Base-by-base conservation (phyloP, 139 green algal genomes). In the Zygnema circumcarinatum region DNA sequence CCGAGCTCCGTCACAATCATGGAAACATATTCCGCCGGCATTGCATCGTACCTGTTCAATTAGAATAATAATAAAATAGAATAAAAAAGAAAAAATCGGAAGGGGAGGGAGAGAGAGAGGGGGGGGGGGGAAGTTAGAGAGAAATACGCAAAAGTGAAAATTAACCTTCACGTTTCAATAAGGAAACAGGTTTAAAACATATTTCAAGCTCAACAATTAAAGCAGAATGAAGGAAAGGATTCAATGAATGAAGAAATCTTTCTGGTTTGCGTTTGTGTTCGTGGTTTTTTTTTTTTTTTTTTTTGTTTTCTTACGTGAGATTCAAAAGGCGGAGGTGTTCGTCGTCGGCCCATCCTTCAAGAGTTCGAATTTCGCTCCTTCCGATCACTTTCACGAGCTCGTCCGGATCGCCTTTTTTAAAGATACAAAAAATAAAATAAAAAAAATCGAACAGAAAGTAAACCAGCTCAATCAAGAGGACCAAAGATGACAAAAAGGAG, bases 1-100 rank as follows among this genome's bases (percentile, higher is more conserved):
- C 97, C 97, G 90, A 98, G 93, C 93, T 99, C 97, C 0, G 95
- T 98, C 22, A 98, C 90, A 1, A 99, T 94, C 78, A 98, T 93
- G 29, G 93, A 97, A 25, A 98, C 93, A 87, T 94, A 98, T 52
- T 98, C 94, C 2, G 95, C 94, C 0, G 97, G 97, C 92, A 96
- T 98, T 1, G 94, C 92, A 86, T 99, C 97, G 81, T 98, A 99
- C 32, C 81, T 90, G 81, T n/a, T n/a, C n/a, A n/a, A n/a, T n/a
- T n/a, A n/a, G n/a, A n/a, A n/a, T 25, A 80, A n/a, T n/a, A n/a
- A n/a, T 16, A 62, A 62, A 78, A 41, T 29, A 78, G 11, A 53
- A 41, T 40, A 53, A 78, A 53, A 52, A 38, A 74, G 3, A 78
- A 67, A 84, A 56, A 29, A 38, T 68, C 11, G 3, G 3, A 80